These are phyloP conservation scores for Hericium erinaceus DNA, from an alignment of 768 basidiomycete genomes.

Conservation along the genomic window DNA sequence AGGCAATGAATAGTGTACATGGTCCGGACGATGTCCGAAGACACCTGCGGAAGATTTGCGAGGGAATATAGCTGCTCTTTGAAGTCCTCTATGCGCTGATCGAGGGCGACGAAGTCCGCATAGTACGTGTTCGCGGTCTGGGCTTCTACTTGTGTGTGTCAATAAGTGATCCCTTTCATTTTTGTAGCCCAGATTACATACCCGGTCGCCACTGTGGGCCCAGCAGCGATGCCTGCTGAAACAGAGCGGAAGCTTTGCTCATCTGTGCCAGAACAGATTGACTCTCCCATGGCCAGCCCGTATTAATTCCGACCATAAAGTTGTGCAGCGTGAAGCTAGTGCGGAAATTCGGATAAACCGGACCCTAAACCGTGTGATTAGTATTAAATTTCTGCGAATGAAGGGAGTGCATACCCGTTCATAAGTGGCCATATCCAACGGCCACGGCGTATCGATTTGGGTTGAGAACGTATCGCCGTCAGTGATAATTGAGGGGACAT, in stretches of 20 bases:
- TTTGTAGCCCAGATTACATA: slow-evolving; percentile 7
- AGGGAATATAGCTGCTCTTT: slow-evolving; percentile 15
- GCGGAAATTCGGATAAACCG: slow-evolving; percentile 33
- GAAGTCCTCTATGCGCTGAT: slow-evolving; percentile 23
- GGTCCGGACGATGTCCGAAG: slow-evolving; percentile 13
- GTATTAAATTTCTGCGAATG: neutral
- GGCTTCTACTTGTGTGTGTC: slow-evolving; percentile 2
- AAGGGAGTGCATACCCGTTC: neutral
- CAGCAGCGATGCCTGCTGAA: slow-evolving; percentile 48
- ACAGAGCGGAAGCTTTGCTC: slow-evolving; percentile 47
- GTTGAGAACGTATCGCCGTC: neutral
- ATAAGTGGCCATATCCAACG: neutral
- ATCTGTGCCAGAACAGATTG: slow-evolving; percentile 33
- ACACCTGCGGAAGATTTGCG: slow-evolving; percentile 5
- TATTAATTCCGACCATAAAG: slow-evolving; percentile 32
- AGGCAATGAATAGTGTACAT: slow-evolving; percentile 20
- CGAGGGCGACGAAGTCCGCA: slow-evolving; percentile 18
- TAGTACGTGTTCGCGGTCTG: slow-evolving; percentile 15
- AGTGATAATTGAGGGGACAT: neutral
- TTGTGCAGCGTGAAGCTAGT: slow-evolving; percentile 39
- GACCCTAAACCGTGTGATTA: slow-evolving; percentile 26
- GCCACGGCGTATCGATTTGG: neutral
- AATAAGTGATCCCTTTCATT: neutral
- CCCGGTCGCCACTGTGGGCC: slow-evolving; percentile 28
- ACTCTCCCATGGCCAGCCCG: slow-evolving; percentile 24